These are phyloP conservation scores for Nyssa sinensis DNA, from an alignment of 148 eudicot species.

Conservation along the genomic window DNA sequence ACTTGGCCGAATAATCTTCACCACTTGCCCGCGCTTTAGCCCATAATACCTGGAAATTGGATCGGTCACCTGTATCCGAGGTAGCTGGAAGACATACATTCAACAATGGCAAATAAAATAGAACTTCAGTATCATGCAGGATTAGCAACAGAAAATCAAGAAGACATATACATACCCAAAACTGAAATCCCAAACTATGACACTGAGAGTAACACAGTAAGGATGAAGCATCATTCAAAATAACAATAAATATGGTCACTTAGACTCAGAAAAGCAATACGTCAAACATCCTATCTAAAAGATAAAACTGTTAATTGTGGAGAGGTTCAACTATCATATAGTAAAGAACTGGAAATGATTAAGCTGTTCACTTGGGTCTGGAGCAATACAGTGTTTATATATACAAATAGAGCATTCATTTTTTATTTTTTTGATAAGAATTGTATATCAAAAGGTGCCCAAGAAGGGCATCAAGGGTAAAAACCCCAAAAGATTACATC, in stretches of 20 bases:
- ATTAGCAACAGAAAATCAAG: not conserved
- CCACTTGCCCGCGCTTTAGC: conserved; percentile 85
- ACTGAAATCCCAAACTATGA: not conserved
- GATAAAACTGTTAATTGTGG: not conserved
- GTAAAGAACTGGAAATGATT: not conserved
- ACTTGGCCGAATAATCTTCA: conserved; percentile 80
- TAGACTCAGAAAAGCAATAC: not conserved
- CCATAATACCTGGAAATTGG: conserved; percentile 86
- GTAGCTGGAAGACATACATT: conserved; percentile 43
- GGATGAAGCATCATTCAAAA: not conserved
- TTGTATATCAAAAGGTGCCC: no score
- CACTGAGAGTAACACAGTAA: not conserved
- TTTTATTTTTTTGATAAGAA: no score
- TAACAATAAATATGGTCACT: not conserved
- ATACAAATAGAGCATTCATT: not conserved
- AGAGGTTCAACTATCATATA: no score
- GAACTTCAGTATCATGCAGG: not conserved
- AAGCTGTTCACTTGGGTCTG: not conserved
- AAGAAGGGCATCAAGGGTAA: no score
- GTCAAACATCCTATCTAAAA: not conserved
- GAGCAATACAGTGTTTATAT: not conserved
- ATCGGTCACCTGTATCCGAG: conserved; percentile 78
- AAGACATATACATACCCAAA: not conserved
- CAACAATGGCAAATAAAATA: not conserved
- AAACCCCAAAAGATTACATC: no score